Evolutionary conservation across 2,329 filamentous ascomycete species (phyloP), one percentile per base, ranked within the genome.

Genomic region (Epichloe typhina): DNA sequence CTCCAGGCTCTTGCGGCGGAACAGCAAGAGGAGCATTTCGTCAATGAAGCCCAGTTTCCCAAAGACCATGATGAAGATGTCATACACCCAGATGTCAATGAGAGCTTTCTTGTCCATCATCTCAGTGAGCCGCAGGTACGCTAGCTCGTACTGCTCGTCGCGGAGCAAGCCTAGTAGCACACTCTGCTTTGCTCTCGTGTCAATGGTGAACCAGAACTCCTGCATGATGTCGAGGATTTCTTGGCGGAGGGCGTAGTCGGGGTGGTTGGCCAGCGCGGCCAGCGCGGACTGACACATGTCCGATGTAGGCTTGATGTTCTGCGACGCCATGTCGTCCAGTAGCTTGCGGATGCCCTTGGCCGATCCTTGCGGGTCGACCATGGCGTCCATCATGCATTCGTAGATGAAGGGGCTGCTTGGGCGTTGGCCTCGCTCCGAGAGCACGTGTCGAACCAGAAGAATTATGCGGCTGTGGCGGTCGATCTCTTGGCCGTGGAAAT

Each of bases 121-220:
- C 21, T 76, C 68, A 38, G 87, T 82, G 41, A 95, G 66, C 56
- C 79, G 79, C 48, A 78, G 73, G 52, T 95, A 70, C 1, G 88
- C 90, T 55, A 90, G 70, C 67, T 97, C 93, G 55, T 88, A 83
- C 59, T 94, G 84, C 1, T 82, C 79, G 58, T 96, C 90, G 19
- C 89, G 78, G 37, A 97, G 72, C 53, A 94, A 68, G 0, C 88
- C 88, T 9, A 88, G 69, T 1, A 84, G 76, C 19, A 94, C 72
- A 61, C 78, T 80, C 58, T 86, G 79, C 62, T 77, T 78, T 8
- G 82, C 84, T 6, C 78, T 70, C 75, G 72, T 11, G 73, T 76
- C 41, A 6, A 64, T 56, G 2, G 59, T 54, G 46, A 64, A 62
- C 86, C 88, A 95, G 55, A 80, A 75, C 51, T 80, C 73, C 59